Percentiles rank a stretch among this genome's conserved stretches.
Conservation (phyloP, 2,329 filamentous ascomycete genomes). For the Macrophomina tecta region DNA sequence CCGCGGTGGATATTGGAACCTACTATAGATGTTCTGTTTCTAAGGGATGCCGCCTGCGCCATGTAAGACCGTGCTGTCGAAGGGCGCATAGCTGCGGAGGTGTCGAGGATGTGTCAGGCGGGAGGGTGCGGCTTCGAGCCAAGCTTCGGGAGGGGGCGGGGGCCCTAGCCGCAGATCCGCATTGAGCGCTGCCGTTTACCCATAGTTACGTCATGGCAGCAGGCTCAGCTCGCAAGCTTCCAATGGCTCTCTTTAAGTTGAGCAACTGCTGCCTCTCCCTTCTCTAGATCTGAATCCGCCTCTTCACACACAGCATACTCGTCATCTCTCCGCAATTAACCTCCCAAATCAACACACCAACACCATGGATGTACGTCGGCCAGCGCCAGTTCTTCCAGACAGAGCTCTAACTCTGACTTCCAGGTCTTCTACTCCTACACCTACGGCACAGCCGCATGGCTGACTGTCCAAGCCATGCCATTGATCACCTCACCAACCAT, state of each 20-base stretch:
- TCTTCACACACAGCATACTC: background rate
- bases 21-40: background rate
- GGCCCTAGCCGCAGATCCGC: too few species aligned
- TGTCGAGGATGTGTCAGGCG: background rate
- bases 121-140: background rate
- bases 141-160: background rate
- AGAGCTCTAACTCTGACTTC: constrained; percentile 1
- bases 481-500: constrained; percentile 66
- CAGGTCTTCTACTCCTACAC: constrained; percentile 53
- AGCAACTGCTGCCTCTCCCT: background rate
- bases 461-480: constrained; percentile 54
- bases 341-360: background rate
- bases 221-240: background rate
- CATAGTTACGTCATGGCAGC: constrained; percentile 11
- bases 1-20: background rate
- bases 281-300: background rate
- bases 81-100: background rate
- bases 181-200: background rate
- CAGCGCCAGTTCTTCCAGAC: background rate
- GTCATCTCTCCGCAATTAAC: background rate
- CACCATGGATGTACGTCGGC: constrained; percentile 22
- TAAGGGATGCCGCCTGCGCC: background rate
- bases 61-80: background rate
- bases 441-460: constrained; percentile 52
- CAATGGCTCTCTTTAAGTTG: background rate